Percentiles rank a stretch among this genome's conserved stretches.
These are phyloP conservation scores for Arthrobotrys musiformis DNA, from an alignment of 2,329 filamentous ascomycete species.

Conservation along the genomic window DNA sequence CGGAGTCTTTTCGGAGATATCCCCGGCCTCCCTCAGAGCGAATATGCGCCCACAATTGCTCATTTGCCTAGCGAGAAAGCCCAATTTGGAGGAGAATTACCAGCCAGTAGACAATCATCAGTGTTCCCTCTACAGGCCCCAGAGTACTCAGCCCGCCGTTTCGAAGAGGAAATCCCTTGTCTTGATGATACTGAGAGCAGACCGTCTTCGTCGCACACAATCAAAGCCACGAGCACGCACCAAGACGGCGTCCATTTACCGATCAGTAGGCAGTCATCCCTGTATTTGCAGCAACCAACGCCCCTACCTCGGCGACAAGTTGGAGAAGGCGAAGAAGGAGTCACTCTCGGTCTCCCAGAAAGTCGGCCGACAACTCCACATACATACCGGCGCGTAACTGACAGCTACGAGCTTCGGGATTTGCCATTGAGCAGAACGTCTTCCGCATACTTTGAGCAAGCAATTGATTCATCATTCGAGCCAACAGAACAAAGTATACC, in stretches of 20 bases:
- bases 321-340: background rate
- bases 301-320: background rate
- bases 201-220: constrained; percentile 45
- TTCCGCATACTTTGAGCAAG: constrained; percentile 12
- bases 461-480: background rate
- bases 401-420: background rate
- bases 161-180: constrained; percentile 1
- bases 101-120: constrained; percentile 38
- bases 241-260: constrained; percentile 30
- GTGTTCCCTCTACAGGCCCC: background rate
- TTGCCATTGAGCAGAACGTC: constrained; percentile 36
- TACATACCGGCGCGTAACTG: background rate
- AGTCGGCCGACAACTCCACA: constrained; percentile 35
- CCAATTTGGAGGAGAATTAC: background rate
- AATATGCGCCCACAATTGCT: background rate
- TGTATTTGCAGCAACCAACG: constrained; percentile 17
- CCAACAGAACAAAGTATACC: background rate
- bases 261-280: constrained; percentile 46
- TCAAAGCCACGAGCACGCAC: constrained; percentile 6
- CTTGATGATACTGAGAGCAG: constrained; percentile 42
- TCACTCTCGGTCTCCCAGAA: background rate
- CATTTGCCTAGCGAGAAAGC: background rate
- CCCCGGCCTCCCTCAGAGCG: constrained; percentile 27
- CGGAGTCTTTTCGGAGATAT: constrained; percentile 48
- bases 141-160: background rate